Conservation (phyloP, 2,329 filamentous ascomycete species). For the Penicillium sp. region DNA sequence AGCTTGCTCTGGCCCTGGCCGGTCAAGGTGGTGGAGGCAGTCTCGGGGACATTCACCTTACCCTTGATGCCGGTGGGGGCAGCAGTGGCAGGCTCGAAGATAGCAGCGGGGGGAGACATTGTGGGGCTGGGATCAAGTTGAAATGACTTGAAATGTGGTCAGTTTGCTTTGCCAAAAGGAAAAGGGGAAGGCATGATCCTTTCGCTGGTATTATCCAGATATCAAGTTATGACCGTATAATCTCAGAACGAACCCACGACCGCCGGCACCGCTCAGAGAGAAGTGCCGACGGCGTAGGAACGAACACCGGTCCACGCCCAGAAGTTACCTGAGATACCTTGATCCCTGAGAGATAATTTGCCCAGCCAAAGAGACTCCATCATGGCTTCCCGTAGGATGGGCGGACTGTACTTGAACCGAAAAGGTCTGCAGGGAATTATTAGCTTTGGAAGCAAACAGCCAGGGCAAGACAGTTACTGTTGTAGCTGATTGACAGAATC, state of each 20-base stretch:
- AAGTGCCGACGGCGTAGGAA: slow-evolving; percentile 34
- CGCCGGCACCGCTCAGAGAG: slow-evolving; percentile 3
- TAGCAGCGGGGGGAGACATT: slow-evolving; percentile 78
- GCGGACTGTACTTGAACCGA: slow-evolving; percentile 23
- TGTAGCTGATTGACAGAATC: not conserved
- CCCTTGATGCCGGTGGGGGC: slow-evolving; percentile 40
- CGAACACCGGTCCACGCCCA: slow-evolving; percentile 67
- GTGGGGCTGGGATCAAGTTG: slow-evolving; percentile 41
- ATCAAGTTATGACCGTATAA: slow-evolving; percentile 92
- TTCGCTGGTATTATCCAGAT: slow-evolving; percentile 99
- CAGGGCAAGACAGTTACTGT: slow-evolving; percentile 20
- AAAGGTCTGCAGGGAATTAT: slow-evolving; percentile 15
- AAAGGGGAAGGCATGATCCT: slow-evolving; percentile 84
- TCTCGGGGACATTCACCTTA: slow-evolving; percentile 48
- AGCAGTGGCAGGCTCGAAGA: slow-evolving; percentile 50
- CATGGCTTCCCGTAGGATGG: slow-evolving; percentile 38
- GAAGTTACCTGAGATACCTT: slow-evolving; percentile 50
- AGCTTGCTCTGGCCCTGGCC: slow-evolving; percentile 52
- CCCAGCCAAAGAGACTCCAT: slow-evolving; percentile 41
- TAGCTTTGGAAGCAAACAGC: slow-evolving; percentile 6
- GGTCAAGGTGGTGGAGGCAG: slow-evolving; percentile 36
- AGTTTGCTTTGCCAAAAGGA: slow-evolving; percentile 39
- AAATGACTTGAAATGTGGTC: slow-evolving; percentile 24
- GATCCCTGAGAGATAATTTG: slow-evolving; percentile 41
- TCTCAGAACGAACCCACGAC: slow-evolving; percentile 56